Conservation (phyloP, 148 eudicot species). For the Rhododendron mucronatum region DNA sequence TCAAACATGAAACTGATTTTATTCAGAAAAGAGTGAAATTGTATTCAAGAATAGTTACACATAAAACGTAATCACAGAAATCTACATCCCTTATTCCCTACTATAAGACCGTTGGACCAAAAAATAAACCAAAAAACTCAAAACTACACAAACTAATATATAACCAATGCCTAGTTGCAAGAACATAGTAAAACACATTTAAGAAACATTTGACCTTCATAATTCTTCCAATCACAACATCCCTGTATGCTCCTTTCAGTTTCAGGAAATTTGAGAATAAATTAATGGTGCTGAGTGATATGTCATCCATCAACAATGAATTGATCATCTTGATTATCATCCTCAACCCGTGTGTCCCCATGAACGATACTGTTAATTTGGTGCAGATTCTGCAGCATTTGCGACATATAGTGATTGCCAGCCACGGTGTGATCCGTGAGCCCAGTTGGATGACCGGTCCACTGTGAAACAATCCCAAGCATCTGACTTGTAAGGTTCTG, state of each 20-base stretch:
- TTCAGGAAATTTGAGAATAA: neutral
- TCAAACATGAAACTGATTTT: neutral
- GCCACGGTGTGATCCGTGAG: constrained; percentile 72
- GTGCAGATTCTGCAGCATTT: constrained; percentile 83
- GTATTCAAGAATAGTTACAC: constrained; percentile 1
- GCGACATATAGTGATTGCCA: constrained; percentile 74
- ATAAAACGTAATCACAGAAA: neutral
- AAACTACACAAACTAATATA: constrained; percentile 6
- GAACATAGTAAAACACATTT: neutral
- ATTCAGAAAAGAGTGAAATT: neutral
- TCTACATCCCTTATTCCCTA: constrained; percentile 13
- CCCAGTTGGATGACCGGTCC: constrained; percentile 78
- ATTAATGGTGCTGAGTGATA: neutral
- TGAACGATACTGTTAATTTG: constrained; percentile 80
- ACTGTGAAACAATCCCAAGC: constrained; percentile 74
- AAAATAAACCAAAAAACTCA: neutral
- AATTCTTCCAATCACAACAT: neutral
- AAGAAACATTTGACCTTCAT: constrained; percentile 9
- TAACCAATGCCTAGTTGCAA: constrained; percentile 8
- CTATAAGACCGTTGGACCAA: neutral
- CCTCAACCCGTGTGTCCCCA: constrained; percentile 70
- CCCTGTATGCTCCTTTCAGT: neutral
- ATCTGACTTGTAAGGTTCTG: constrained; percentile 71
- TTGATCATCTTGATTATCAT: constrained; percentile 80
- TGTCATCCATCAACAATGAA: constrained; percentile 77